Conservation (phyloP, 1,284 basidiomycete species). For the Cystobasidiaceae sp. region DNA sequence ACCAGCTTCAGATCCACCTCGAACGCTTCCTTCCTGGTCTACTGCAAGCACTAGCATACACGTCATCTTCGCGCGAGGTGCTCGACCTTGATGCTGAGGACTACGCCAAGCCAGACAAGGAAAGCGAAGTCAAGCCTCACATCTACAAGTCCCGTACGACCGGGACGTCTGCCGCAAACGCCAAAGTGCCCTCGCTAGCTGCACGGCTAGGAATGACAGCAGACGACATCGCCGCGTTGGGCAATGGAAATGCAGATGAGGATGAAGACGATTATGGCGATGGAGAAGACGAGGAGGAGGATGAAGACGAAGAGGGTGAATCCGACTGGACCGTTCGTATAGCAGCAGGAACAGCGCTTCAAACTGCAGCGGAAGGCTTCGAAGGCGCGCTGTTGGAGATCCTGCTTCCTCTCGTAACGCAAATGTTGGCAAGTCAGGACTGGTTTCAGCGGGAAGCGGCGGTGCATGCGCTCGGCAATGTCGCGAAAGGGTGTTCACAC, state of each 20-base stretch:
- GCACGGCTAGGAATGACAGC: slow-evolving; percentile 48
- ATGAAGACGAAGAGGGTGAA: slow-evolving; percentile 90
- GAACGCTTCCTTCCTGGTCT: slow-evolving; percentile 85
- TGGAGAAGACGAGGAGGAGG: slow-evolving; percentile 77
- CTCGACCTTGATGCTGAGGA: slow-evolving; percentile 74
- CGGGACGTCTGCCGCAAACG: slow-evolving; percentile 39
- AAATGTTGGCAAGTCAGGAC: slow-evolving; percentile 85
- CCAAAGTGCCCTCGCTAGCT: slow-evolving; percentile 40
- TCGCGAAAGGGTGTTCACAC: slow-evolving; percentile 98
- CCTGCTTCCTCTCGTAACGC: slow-evolving; percentile 81
- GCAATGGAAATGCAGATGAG: slow-evolving; percentile 53
- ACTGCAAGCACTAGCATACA: slow-evolving; percentile 94
- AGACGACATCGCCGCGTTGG: slow-evolving; percentile 47
- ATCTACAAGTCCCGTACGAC: slow-evolving; percentile 81
- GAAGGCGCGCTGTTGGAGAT: slow-evolving; percentile 80
- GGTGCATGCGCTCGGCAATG: slow-evolving; percentile 91
- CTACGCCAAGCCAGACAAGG: slow-evolving; percentile 76
- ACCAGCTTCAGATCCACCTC: slow-evolving; percentile 78
- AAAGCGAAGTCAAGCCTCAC: slow-evolving; percentile 74
- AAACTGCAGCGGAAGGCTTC: slow-evolving; percentile 92
- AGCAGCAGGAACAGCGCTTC: slow-evolving; percentile 93
- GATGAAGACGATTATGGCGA: slow-evolving; percentile 74
- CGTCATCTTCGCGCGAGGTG: slow-evolving; percentile 89
- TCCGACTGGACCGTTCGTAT: slow-evolving; percentile 99
- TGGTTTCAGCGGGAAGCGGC: slow-evolving; percentile 95